These are phyloP conservation scores for Thelephora aurantiotincta DNA, from an alignment of 768 basidiomycete species.

Conservation along the genomic window DNA sequence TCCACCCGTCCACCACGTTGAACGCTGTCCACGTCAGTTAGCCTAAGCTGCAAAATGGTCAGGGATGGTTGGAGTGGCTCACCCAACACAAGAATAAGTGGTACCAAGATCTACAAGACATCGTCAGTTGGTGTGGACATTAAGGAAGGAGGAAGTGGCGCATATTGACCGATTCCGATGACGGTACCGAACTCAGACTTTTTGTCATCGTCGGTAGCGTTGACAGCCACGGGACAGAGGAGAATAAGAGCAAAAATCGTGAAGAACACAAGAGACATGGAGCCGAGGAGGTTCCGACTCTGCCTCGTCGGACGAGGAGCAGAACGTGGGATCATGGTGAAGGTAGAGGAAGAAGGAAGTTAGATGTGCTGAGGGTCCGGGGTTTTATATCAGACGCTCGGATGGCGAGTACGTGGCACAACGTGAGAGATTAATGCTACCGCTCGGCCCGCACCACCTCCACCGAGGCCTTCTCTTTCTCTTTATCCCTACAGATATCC, in stretches of 20 bases:
- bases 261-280: conserved; percentile 36
- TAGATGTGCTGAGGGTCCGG: background rate
- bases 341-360: conserved; percentile 5
- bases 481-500: background rate
- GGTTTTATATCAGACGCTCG: too few species aligned
- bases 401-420: too few species aligned
- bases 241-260: conserved; percentile 55
- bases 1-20: conserved; percentile 36
- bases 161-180: conserved; percentile 71
- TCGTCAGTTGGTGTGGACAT: conserved; percentile 1
- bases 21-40: conserved; percentile 13
- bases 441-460: too few species aligned
- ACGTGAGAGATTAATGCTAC: too few species aligned
- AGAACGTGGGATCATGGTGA: conserved; percentile 12
- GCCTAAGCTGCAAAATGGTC: background rate
- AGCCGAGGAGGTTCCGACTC: conserved; percentile 39
- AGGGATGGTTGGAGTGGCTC: conserved; percentile 16
- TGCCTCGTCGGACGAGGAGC: conserved; percentile 36
- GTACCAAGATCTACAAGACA: conserved; percentile 68
- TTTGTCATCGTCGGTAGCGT: conserved; percentile 46
- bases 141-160: conserved; percentile 4
- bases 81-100: conserved; percentile 96
- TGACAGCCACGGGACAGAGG: conserved; percentile 47
- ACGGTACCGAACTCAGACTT: conserved; percentile 80
- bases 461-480: background rate